phyloP scores from a whole-genome alignment of 139 green algal genomes.

The Chlamydomonas asymmetrica region DNA sequence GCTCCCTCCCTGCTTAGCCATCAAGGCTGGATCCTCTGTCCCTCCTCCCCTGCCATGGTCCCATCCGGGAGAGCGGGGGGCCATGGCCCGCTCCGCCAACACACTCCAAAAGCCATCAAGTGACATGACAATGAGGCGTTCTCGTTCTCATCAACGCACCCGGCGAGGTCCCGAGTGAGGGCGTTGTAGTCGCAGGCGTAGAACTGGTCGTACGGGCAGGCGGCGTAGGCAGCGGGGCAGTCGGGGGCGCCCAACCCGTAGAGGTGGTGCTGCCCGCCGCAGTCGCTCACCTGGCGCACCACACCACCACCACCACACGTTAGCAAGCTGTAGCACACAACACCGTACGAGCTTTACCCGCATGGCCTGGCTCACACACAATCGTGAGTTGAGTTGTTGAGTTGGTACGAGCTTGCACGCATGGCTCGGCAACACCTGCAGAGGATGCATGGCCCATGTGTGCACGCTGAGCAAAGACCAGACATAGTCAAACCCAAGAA shows the following conservation, averaged over 20 bases:
- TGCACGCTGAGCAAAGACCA: too few relatives aligned
- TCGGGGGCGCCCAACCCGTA: slow-evolving; percentile 38
- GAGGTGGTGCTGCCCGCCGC: slow-evolving; percentile 71
- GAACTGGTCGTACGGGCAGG: slow-evolving; percentile 81
- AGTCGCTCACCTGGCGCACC: too few relatives aligned
- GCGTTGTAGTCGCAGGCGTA: slow-evolving; percentile 61
- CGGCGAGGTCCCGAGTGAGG: slow-evolving; percentile 24
- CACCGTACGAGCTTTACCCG: neutral
- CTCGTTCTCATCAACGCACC: slow-evolving; percentile 4
- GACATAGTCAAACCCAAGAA: too few relatives aligned
- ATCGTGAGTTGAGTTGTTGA: too few relatives aligned
- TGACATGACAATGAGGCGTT: neutral
- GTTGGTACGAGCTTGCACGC: too few relatives aligned
- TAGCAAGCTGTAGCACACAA: too few relatives aligned
- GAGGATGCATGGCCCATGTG: too few relatives aligned
- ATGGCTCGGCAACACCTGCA: too few relatives aligned
- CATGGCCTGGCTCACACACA: too few relatives aligned
- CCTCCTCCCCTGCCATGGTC: neutral
- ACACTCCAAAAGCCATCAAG: neutral
- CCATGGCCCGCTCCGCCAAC: neutral
- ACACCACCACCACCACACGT: too few relatives aligned
- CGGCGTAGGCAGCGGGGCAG: slow-evolving; percentile 29
- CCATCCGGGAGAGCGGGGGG: too few relatives aligned
- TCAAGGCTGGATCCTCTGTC: too few relatives aligned
- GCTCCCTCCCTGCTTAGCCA: neutral